Evolutionary conservation across 331 rosid species (phyloP), one percentile per base, ranked within the genome.

Genomic region (Quercus phellos): DNA sequence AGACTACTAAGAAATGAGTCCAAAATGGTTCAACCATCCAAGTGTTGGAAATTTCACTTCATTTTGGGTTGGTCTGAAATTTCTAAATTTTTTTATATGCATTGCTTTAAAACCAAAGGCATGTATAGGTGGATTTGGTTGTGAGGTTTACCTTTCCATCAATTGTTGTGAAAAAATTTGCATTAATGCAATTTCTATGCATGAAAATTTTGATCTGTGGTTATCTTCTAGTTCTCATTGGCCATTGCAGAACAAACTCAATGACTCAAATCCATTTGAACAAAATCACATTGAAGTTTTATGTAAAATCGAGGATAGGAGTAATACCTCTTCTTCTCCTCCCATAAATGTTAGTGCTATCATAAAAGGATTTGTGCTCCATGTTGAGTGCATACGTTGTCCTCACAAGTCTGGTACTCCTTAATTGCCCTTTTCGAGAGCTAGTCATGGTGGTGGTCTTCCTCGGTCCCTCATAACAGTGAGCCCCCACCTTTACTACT

Each of bases 251-350:
- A 77, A 81, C 53, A 68, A 82, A 32, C 17, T 77, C 71, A 72
- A 66, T 71, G 85, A 73, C 24, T 82, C 78, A 68, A 67, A 56
- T 73, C 24, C 68, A 58, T 75, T 66, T 29, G 85, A 73, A 55
- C 79, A 68, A 32, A 82, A 77, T 58, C 2, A 50, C 19, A 76
- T 82, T 56, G 79, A 82, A 73, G 73, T 82, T 77, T 10, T 46
- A 46, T 46, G 53, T 46, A 46, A 12, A 46, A 46, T 46, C 0
- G 1, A 46, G 53, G 53, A 46, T 10, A 10, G 53, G 53, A 46
- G 53, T 46, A 46, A 46, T 46, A 46, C 53, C 1, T 12, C 51
- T 46, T 46, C 14, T 46, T 46, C 53, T 12, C 53, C 16, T 46
- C 53, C 1, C 14, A 46, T 11, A 46, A 46, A 46, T 46, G 16